These are phyloP conservation scores for Candida maltosa DNA, from an alignment of 805 yeast species.

Conservation along the genomic window DNA sequence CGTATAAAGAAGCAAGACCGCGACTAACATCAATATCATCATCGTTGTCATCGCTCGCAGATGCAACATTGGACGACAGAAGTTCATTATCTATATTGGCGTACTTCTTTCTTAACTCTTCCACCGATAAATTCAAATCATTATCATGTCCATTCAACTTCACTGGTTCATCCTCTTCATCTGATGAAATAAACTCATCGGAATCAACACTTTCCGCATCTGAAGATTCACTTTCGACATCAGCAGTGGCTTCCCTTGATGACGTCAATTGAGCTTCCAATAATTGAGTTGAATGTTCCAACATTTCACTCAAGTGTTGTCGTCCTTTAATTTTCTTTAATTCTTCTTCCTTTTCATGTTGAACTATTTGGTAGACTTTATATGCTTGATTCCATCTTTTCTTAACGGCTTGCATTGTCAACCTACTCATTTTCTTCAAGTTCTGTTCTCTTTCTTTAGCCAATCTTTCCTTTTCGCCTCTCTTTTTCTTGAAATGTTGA, in stretches of 20 bases:
- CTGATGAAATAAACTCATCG: conserved; percentile 12
- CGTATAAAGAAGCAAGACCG: conserved; percentile 13
- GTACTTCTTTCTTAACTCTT: conserved; percentile 56
- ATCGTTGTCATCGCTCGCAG: conserved; percentile 9
- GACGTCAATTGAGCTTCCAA: conserved; percentile 74
- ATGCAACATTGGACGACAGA: conserved; percentile 14
- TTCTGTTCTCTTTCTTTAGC: conserved; percentile 72
- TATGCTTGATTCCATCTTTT: conserved; percentile 90
- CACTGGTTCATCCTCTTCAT: conserved; percentile 16
- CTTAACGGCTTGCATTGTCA: conserved; percentile 79
- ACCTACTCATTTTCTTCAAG: conserved; percentile 67
- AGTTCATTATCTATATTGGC: conserved; percentile 33
- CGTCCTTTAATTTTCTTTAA: conserved; percentile 78
- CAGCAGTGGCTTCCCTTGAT: conserved; percentile 24
- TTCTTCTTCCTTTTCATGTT: conserved; percentile 75
- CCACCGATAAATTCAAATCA: conserved; percentile 52
- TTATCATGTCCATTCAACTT: conserved; percentile 25
- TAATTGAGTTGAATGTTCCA: conserved; percentile 87
- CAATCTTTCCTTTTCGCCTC: conserved; percentile 85
- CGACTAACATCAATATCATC: conserved; percentile 9
- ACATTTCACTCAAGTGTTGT: conserved; percentile 80
- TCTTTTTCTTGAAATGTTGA: conserved; percentile 76
- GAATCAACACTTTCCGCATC: conserved; percentile 16
- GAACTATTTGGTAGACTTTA: conserved; percentile 70
- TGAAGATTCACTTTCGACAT: conserved; percentile 18